Evolutionary conservation across 2,329 filamentous ascomycete genomes (phyloP).

Genomic region (Corinectria fuckeliana): DNA sequence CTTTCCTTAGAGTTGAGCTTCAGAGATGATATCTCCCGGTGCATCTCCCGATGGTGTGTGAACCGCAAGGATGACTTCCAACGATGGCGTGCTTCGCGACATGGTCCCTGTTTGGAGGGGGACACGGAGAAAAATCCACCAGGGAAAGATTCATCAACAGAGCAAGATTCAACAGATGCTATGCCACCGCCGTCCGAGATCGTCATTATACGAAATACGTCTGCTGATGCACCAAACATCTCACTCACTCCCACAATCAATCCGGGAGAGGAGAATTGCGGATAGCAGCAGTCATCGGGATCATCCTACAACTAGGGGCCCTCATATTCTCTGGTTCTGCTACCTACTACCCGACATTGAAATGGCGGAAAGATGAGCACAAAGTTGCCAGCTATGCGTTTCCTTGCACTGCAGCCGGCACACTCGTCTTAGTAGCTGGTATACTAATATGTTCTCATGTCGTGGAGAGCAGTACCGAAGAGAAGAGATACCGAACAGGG

Average conservation of each 20-base stretch:
- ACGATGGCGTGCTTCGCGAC: no score
- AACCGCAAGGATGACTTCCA: not conserved
- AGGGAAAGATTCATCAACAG: not conserved
- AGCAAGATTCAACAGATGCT: no score
- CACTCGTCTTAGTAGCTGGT: not conserved
- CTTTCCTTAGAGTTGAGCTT: not conserved
- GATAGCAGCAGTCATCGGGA: not conserved
- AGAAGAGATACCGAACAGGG: not conserved
- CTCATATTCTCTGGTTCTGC: not conserved
- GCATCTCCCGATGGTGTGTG: not conserved
- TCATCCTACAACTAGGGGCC: not conserved
- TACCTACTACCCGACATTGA: not conserved
- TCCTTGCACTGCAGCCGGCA: not conserved
- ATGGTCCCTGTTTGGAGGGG: no score
- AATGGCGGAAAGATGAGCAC: fast-evolving
- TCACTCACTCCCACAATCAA: not conserved
- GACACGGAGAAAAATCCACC: no score
- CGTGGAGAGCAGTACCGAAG: not conserved
- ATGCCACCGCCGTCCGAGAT: not conserved
- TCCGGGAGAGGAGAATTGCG: not conserved
- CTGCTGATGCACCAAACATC: not conserved
- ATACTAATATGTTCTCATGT: not conserved
- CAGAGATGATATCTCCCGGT: no score
- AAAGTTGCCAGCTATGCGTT: not conserved
- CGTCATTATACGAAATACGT: not conserved